Evolutionary conservation across 176 grass and related monocot genomes (phyloP).

Genomic region (Aegilops sharonensis): DNA sequence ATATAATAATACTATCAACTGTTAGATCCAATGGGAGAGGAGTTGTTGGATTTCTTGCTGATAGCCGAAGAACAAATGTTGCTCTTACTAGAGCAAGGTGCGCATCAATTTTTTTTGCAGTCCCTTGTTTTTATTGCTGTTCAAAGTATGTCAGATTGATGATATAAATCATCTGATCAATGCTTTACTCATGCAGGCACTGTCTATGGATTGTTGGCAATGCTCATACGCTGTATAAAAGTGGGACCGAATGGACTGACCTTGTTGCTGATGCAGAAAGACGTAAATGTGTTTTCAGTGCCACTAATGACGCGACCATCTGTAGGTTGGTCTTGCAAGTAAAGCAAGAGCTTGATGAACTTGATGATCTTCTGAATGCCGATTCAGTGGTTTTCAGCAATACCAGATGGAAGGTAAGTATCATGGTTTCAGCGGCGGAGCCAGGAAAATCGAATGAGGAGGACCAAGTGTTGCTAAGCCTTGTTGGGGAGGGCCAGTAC

Average conservation of each 20-base stretch:
- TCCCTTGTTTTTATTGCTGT: neutral
- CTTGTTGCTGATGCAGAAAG: constrained; percentile 47
- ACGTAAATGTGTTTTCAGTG: constrained; percentile 42
- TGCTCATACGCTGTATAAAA: constrained; percentile 37
- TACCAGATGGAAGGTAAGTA: constrained; percentile 73
- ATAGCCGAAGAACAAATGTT: constrained; percentile 75
- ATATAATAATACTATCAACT: constrained; percentile 76
- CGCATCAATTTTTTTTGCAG: neutral
- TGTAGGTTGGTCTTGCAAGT: constrained; percentile 53
- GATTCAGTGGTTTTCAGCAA: constrained; percentile 56
- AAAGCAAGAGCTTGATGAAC: constrained; percentile 64
- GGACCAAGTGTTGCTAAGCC: too few species aligned
- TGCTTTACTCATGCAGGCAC: constrained; percentile 52
- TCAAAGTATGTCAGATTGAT: neutral
- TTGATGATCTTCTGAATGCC: constrained; percentile 66
- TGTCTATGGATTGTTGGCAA: constrained; percentile 84
- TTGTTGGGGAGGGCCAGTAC: too few species aligned
- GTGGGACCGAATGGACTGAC: constrained; percentile 52
- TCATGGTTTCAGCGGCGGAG: neutral
- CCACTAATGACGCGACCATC: constrained; percentile 33
- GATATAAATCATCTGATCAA: neutral
- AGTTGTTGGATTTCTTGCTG: constrained; percentile 57
- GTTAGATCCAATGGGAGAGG: constrained; percentile 58
- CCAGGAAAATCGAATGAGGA: too few species aligned
- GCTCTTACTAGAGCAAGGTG: constrained; percentile 85